A percentile compares a stretch with the other conserved stretches of the same genome.
These are phyloP conservation scores for Turnera subulata DNA, from an alignment of 345 rosid genomes.

Conservation along the genomic window DNA sequence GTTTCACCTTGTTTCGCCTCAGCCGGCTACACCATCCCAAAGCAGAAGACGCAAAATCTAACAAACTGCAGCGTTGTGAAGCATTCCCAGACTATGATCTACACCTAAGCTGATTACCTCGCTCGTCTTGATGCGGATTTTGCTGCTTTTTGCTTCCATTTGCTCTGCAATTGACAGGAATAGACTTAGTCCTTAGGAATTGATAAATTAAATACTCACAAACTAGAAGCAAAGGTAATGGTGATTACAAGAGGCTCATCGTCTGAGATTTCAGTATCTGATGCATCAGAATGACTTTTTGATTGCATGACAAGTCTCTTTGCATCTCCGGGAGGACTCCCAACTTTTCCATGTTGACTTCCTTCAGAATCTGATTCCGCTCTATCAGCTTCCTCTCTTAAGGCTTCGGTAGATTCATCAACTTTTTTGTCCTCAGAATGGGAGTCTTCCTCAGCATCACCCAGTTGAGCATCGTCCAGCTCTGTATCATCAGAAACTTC, in stretches of 20 bases:
- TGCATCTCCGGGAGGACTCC: conserved; percentile 20
- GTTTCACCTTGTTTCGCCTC: conserved; percentile 19
- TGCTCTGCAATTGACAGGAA: conserved; percentile 51
- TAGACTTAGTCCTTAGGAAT: background rate
- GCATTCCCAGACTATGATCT: background rate
- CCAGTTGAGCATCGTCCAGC: conserved; percentile 29
- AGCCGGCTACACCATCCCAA: conserved; percentile 8
- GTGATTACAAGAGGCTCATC: conserved; percentile 86
- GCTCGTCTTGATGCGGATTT: conserved; percentile 45
- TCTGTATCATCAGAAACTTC: conserved; percentile 27
- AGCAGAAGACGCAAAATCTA: conserved; percentile 9
- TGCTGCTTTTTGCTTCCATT: conserved; percentile 59
- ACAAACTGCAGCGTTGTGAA: conserved; percentile 6
- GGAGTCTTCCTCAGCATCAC: conserved; percentile 26
- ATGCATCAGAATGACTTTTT: conserved; percentile 19
- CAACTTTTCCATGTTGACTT: conserved; percentile 29
- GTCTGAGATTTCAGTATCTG: conserved; percentile 59
- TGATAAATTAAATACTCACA: background rate
- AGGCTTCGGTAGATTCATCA: conserved; percentile 37
- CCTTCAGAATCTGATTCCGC: conserved; percentile 41
- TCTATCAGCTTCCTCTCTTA: conserved; percentile 32
- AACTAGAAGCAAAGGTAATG: conserved; percentile 14
- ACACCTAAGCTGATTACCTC: conserved; percentile 18
- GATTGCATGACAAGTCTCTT: conserved; percentile 26
- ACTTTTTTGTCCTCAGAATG: conserved; percentile 36